These are phyloP conservation scores for Candida glaebosa DNA, from an alignment of 805 yeast genomes.

Conservation along the genomic window DNA sequence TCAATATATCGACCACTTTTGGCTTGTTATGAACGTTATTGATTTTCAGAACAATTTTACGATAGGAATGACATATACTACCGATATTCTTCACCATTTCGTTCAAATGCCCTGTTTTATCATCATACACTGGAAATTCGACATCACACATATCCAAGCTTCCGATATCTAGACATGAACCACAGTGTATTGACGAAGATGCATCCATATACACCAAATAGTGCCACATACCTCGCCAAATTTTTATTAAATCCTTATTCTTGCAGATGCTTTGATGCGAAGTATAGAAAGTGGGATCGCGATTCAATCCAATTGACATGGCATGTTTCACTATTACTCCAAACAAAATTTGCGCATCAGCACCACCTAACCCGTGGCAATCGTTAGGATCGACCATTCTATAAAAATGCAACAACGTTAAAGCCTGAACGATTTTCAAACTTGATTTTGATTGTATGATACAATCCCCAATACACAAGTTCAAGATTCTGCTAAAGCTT, in stretches of 20 bases:
- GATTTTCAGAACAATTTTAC: conserved; percentile 25
- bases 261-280: conserved; percentile 29
- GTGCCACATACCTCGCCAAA: conserved; percentile 39
- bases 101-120: conserved; percentile 15
- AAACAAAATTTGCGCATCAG: conserved; percentile 36
- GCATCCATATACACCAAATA: conserved; percentile 31
- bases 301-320: conserved; percentile 35
- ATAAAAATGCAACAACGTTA: conserved; percentile 31
- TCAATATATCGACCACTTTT: conserved; percentile 30
- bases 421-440: conserved; percentile 32
- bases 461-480: conserved; percentile 33
- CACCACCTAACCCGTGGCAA: conserved; percentile 38
- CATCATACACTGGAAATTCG: conserved; percentile 18
- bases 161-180: conserved; percentile 26
- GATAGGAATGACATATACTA: conserved; percentile 23
- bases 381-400: conserved; percentile 39
- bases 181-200: conserved; percentile 27
- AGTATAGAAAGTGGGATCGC: conserved; percentile 34
- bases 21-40: conserved; percentile 27
- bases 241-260: conserved; percentile 19
- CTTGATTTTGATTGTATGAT: conserved; percentile 27
- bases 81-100: conserved; percentile 10
- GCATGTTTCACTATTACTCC: conserved; percentile 38
- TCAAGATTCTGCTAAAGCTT: conserved; percentile 25
- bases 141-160: conserved; percentile 32